Conservation (phyloP, 169 alveolate genomes). For the Eimeria maxima region DNA sequence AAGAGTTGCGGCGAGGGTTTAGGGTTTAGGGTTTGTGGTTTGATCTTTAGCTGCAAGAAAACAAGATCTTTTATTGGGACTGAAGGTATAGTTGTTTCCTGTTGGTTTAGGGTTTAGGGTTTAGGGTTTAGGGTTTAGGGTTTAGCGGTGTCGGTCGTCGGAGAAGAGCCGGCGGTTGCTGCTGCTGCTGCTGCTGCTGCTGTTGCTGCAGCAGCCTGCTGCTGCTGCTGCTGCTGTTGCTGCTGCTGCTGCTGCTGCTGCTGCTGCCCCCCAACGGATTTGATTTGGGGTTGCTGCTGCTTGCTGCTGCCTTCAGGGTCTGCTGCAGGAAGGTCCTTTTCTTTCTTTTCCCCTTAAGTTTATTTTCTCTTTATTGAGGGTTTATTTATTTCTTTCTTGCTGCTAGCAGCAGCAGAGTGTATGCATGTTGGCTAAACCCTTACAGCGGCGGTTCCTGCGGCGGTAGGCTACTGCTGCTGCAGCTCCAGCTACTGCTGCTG, state of each 20-base stretch:
- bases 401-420: background rate
- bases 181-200: too few species aligned
- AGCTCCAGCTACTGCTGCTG: background rate
- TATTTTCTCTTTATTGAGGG: background rate
- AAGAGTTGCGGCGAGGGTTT: conserved; percentile 36
- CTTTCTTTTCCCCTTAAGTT: background rate
- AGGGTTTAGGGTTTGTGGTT: conserved; percentile 28
- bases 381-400: background rate
- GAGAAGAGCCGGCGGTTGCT: background rate
- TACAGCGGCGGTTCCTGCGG: background rate
- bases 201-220: too few species aligned
- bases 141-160: background rate
- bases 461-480: background rate
- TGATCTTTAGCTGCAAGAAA: conserved; percentile 34
- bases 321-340: background rate
- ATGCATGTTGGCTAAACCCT: background rate
- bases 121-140: conserved; percentile 59
- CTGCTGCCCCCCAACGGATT: conserved; percentile 43
- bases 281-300: background rate
- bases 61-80: conserved; percentile 28
- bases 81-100: conserved; percentile 23
- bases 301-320: background rate
- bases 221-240: background rate
- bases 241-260: background rate
- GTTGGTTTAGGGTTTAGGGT: conserved; percentile 38